phyloP scores from a whole-genome alignment of 2,329 filamentous ascomycete genomes.

The Fusarium floridanum region DNA sequence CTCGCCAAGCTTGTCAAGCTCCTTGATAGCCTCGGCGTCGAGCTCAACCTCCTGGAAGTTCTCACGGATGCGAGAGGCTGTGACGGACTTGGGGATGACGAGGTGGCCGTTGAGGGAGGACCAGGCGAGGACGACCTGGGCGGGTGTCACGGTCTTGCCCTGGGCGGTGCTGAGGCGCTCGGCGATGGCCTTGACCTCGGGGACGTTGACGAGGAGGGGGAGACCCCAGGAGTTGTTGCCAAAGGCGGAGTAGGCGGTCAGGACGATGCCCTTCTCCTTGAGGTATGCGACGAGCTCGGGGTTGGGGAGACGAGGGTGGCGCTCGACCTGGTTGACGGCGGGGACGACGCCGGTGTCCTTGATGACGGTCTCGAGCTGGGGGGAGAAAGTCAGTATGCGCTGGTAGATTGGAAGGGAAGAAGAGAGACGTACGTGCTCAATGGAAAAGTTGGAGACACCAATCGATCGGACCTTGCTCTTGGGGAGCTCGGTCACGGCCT shows the following conservation, averaged over 20 bases:
- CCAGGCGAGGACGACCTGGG: constrained; percentile 69
- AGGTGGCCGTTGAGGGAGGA: constrained; percentile 70
- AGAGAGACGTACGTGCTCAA: constrained; percentile 59
- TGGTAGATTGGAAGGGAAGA: background rate
- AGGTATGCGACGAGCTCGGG: constrained; percentile 70
- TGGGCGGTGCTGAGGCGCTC: constrained; percentile 55
- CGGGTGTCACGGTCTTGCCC: constrained; percentile 56
- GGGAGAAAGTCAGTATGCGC: constrained; percentile 2
- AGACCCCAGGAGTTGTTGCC: constrained; percentile 60
- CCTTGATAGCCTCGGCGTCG: constrained; percentile 68
- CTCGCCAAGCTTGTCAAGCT: constrained; percentile 72
- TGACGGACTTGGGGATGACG: constrained; percentile 83
- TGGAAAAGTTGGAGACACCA: constrained; percentile 80
- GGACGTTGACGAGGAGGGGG: constrained; percentile 70
- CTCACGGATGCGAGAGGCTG: constrained; percentile 72
- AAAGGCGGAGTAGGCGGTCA: constrained; percentile 74
- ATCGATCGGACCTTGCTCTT: constrained; percentile 74
- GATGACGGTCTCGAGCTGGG: constrained; percentile 66
- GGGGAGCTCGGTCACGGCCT: constrained; percentile 67
- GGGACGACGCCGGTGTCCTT: constrained; percentile 68
- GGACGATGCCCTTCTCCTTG: constrained; percentile 73
- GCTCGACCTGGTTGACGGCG: constrained; percentile 78
- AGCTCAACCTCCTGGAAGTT: constrained; percentile 79
- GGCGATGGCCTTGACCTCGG: constrained; percentile 68
- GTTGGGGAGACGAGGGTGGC: constrained; percentile 73